These are phyloP conservation scores for Trichoderma atrobrunneum DNA, from an alignment of 2,329 filamentous ascomycete species.

Conservation along the genomic window DNA sequence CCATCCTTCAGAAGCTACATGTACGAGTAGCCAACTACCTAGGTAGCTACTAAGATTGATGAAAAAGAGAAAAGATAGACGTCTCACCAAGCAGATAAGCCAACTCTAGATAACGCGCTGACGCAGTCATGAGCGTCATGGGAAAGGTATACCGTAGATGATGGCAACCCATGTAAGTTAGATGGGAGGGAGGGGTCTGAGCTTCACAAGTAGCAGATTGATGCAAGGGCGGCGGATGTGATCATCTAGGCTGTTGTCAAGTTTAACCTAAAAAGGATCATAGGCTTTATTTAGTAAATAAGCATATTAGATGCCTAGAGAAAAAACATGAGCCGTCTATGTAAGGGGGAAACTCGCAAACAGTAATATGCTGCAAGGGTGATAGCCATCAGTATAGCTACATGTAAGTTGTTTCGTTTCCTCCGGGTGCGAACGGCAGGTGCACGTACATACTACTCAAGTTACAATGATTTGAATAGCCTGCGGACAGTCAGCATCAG, in stretches of 20 bases:
- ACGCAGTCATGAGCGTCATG: background rate
- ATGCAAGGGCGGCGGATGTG: no score
- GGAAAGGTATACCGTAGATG: background rate
- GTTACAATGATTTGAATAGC: no score
- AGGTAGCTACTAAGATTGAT: background rate
- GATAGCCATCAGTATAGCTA: background rate
- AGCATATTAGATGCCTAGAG: background rate
- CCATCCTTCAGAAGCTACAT: background rate
- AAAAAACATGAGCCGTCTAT: background rate
- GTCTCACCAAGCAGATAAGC: background rate
- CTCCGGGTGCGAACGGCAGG: background rate
- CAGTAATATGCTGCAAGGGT: background rate
- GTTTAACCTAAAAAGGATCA: no score
- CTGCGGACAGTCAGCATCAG: no score
- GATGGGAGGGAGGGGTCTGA: background rate
- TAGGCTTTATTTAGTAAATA: no score
- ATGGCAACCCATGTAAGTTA: background rate
- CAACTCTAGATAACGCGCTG: background rate
- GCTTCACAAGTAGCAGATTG: background rate
- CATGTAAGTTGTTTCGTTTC: background rate
- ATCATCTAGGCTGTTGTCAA: no score
- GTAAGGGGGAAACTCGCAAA: background rate
- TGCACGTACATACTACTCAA: background rate
- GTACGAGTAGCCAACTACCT: background rate
- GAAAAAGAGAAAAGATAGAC: background rate